Conservation (phyloP, 2,329 filamentous ascomycete genomes). For the Alternaria viburni region DNA sequence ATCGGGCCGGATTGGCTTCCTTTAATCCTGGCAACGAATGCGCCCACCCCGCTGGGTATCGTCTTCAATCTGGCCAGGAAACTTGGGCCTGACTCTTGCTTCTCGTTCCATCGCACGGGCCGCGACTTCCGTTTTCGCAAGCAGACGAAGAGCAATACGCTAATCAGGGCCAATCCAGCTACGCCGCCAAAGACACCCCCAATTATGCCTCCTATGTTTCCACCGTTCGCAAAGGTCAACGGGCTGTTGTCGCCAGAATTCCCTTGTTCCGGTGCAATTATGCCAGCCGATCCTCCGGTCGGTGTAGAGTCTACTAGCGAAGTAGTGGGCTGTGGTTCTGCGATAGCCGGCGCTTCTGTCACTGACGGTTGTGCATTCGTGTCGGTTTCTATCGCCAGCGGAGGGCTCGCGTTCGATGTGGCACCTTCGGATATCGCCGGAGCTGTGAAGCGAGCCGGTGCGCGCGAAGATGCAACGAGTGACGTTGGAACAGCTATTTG, state of each 20-base stretch:
- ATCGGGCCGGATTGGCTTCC: conserved; percentile 35
- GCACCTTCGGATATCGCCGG: conserved; percentile 20
- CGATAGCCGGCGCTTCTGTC: conserved; percentile 17
- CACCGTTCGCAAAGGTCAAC: conserved; percentile 28
- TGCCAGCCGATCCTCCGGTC: conserved; percentile 35
- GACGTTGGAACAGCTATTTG: conserved; percentile 32
- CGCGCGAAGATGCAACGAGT: conserved; percentile 8
- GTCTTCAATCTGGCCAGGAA: conserved; percentile 29
- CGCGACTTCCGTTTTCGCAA: conserved; percentile 40
- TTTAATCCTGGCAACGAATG: conserved; percentile 36
- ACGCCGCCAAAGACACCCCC: conserved; percentile 46
- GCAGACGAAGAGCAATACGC: conserved; percentile 41
- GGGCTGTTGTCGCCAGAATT: conserved; percentile 13
- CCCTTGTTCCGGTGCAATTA: conserved; percentile 36
- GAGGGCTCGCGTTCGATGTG: conserved; percentile 19
- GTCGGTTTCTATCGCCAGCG: conserved; percentile 13
- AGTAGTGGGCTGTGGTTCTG: conserved; percentile 21
- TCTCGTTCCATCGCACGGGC: conserved; percentile 24
- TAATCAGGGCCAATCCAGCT: conserved; percentile 39
- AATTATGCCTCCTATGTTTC: conserved; percentile 40
- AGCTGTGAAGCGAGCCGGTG: conserved; percentile 11
- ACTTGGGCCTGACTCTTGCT: conserved; percentile 12
- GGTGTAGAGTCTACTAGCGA: conserved; percentile 21
- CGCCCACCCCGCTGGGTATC: conserved; percentile 26
- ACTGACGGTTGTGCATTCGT: conserved; percentile 15